Evolutionary conservation across 164 flowering plant species (phyloP), one percentile per base, ranked within the genome.

Genomic region (Kalanchoe fedtschenkoi): DNA sequence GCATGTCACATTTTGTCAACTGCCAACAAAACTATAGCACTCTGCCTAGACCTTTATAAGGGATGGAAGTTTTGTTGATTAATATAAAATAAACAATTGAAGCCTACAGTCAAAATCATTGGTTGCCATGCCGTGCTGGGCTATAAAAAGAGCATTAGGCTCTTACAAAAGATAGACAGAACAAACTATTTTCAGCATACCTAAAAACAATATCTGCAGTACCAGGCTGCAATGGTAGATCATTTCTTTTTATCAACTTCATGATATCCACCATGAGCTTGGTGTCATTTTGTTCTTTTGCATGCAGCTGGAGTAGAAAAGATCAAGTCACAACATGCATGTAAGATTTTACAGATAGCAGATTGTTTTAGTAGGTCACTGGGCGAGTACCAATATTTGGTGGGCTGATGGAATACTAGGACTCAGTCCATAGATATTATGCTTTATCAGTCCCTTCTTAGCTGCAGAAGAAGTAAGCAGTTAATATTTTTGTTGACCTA

Each of bases 121-220:
- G 30, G 2, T 7, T 10, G 15, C 1, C 30, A 47, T 22, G 5
- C 1, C 3, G 13, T 9, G 13, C 8, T 3, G 30, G 16, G 55
- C 53, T 6, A 35, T 1, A 34, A 33, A 58, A 32, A 34, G 22
- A 58, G 11, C 13, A 34, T 58, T 21, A 14, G 61, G 3, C 10
- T 17, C 2, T 33, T 19, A 19, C 5, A 34, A 61, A 11, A 4
- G 30, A 47, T 47, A 47, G 16, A 47, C 0, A 24, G 8, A 8
- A 0, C 8, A 9, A 24, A 8, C 10, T 22, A 15, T 9, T 10
- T 47, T 47, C 30, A 39, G 10, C 22, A 19, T 75, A 95, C 99
- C 96, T 89, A 80, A 87, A 89, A 60, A 91, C 84, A 62, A 91
- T 80, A 78, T 95, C 99, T 42, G 96, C 97, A 14, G 97, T 95